Evolutionary conservation across 768 basidiomycete genomes (phyloP).

Genomic region (Cyclocybe aegerita): DNA sequence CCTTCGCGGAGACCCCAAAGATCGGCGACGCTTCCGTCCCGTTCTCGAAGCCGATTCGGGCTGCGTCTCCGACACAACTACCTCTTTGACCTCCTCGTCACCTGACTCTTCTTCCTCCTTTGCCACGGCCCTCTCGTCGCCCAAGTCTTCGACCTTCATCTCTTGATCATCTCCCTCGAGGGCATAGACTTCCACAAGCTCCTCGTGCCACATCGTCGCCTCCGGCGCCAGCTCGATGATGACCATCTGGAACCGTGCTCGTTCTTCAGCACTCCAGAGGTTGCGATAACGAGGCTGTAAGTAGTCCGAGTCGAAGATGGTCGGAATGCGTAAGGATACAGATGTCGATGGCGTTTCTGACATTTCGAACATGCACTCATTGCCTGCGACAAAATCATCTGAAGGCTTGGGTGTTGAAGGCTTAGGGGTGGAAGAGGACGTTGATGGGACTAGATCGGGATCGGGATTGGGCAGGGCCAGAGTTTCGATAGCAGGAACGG

Average conservation of each 20-base stretch:
- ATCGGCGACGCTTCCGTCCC: too few species aligned
- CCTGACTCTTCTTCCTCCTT: background rate
- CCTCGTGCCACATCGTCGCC: too few species aligned
- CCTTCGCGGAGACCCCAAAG: too few species aligned
- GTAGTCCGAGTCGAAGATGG: slow-evolving; percentile 6
- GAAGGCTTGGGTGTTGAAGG: too few species aligned
- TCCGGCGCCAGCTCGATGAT: too few species aligned
- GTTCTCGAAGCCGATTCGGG: background rate
- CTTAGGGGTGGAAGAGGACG: too few species aligned
- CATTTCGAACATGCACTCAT: background rate
- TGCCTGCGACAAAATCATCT: too few species aligned
- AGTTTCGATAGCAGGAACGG: too few species aligned
- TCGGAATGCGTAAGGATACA: background rate
- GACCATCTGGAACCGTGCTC: too few species aligned
- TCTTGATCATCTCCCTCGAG: background rate
- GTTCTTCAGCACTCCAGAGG: background rate
- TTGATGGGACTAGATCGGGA: too few species aligned
- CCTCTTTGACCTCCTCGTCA: background rate
- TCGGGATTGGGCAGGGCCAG: too few species aligned
- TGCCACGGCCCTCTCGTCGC: background rate
- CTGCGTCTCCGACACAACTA: background rate
- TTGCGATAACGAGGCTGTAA: background rate
- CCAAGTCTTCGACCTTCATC: background rate
- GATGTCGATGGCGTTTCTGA: background rate
- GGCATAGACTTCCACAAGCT: too few species aligned